Percentiles rank a stretch among this genome's conserved stretches.
These are phyloP conservation scores for Oryza australiensis DNA, from an alignment of 176 grass and related monocot genomes.

Conservation along the genomic window DNA sequence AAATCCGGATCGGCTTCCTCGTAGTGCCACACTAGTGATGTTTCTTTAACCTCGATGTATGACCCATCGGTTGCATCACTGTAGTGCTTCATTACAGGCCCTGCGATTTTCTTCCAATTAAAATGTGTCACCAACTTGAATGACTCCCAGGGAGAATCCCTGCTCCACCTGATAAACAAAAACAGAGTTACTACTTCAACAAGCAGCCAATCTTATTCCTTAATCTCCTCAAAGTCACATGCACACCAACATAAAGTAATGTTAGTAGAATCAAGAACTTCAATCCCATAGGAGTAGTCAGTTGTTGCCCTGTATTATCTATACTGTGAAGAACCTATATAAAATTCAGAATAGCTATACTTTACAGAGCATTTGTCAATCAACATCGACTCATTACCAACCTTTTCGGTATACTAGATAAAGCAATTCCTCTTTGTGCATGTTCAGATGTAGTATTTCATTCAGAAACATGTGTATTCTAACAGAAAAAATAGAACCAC, in stretches of 20 bases:
- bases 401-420: constrained; percentile 23
- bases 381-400: constrained; percentile 13
- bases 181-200: constrained; percentile 16
- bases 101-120: constrained; percentile 51
- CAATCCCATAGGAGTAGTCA: neutral
- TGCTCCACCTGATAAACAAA: constrained; percentile 46
- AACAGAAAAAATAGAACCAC: neutral
- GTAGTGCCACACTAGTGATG: constrained; percentile 68
- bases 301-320: neutral
- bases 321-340: neutral
- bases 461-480: constrained; percentile 3
- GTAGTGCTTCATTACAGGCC: constrained; percentile 49
- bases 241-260: constrained; percentile 12
- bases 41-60: constrained; percentile 56
- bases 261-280: constrained; percentile 1
- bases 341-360: neutral
- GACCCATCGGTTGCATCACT: constrained; percentile 57
- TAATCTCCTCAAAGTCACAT: constrained; percentile 19
- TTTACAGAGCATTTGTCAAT: neutral
- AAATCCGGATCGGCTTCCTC: constrained; percentile 65
- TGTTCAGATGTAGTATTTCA: constrained; percentile 12
- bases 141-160: constrained; percentile 49
- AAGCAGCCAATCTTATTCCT: constrained; percentile 16
- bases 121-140: constrained; percentile 32
- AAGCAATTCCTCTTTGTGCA: constrained; percentile 9